phyloP scores from a whole-genome alignment of 345 rosid species.

The Citrus trifoliata region DNA sequence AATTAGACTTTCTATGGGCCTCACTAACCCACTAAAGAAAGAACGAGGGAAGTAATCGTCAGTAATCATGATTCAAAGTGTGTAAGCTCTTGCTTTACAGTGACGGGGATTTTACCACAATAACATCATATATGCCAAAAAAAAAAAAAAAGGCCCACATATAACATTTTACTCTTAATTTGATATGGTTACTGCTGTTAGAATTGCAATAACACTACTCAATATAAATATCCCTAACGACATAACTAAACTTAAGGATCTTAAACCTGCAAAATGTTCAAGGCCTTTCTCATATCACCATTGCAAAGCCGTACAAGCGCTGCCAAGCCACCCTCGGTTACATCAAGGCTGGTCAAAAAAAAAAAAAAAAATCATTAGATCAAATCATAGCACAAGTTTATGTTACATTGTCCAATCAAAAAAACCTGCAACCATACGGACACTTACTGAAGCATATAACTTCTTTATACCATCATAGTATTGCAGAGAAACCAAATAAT shows the following conservation, averaged over 20 bases:
- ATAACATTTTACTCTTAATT: not conserved
- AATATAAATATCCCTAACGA: not conserved
- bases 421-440: not conserved
- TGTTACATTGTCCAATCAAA: not conserved
- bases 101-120: not conserved
- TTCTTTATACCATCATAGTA: not conserved
- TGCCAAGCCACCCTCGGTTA: conserved; percentile 64
- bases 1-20: not conserved
- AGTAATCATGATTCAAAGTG: not conserved
- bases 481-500: not conserved
- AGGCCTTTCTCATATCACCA: conserved; percentile 99
- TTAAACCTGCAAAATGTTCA: conserved; percentile 91
- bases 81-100: not conserved
- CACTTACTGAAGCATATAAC: not conserved
- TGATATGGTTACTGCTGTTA: not conserved
- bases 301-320: conserved; percentile 88
- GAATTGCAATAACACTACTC: not conserved
- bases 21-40: no score
- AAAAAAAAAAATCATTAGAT: not conserved
- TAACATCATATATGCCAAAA: not conserved
- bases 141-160: not conserved
- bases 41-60: not conserved
- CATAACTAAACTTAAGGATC: conserved; percentile 2
- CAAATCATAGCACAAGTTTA: not conserved
- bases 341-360: conserved; percentile 65